Percentiles rank a stretch among this genome's conserved stretches.
Conservation (phyloP, 139 green algal genomes). For the Eudorina sp. region DNA sequence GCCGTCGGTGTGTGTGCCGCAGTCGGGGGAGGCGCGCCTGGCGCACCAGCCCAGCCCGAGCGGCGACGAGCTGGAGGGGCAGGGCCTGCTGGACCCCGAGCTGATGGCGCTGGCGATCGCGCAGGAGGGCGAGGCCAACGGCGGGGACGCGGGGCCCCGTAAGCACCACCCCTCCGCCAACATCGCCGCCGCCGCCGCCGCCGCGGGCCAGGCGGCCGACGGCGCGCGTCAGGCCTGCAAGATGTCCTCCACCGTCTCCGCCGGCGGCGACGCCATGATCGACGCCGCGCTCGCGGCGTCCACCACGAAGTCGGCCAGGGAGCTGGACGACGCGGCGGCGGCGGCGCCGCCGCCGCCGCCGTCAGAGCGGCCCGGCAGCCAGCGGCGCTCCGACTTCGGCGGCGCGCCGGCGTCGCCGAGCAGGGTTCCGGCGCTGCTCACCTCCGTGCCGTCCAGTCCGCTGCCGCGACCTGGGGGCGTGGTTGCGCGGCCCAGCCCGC, state of each 20-base stretch:
- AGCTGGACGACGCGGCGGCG: background rate
- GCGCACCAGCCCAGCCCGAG: background rate
- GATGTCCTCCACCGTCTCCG: background rate
- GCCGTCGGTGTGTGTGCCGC: background rate
- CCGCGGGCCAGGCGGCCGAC: background rate
- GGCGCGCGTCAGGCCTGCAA: background rate
- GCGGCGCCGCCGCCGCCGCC: background rate
- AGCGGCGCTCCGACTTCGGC: background rate
- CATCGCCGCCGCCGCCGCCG: background rate
- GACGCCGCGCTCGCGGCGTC: background rate
- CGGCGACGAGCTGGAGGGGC: background rate
- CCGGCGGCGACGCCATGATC: conserved; percentile 16
- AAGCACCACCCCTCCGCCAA: background rate
- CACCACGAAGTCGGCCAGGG: background rate
- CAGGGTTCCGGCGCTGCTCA: background rate
- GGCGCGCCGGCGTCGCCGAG: background rate
- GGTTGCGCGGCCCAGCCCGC: background rate
- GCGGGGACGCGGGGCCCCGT: background rate
- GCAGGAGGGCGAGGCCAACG: background rate
- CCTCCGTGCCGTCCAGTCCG: background rate
- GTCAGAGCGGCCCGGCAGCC: background rate
- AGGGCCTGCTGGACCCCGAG: background rate
- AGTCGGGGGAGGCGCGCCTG: background rate
- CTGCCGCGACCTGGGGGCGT: background rate
- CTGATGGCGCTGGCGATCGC: background rate